phyloP scores from a whole-genome alignment of 306 rosid genomes.

The Cucurbita pepo region DNA sequence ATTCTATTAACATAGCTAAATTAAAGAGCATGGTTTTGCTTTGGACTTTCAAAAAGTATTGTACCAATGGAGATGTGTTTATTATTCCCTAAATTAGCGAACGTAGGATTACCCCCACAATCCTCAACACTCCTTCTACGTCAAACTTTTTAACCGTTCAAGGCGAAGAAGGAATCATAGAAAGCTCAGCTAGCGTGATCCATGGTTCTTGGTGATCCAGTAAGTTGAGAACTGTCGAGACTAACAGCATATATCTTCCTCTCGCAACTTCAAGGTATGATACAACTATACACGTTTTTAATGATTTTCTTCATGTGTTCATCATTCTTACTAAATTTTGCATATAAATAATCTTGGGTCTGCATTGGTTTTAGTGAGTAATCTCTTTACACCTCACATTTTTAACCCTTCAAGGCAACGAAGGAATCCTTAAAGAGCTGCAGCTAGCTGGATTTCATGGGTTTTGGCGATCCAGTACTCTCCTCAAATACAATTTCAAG shows the following conservation, averaged over 20 bases:
- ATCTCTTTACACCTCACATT: not conserved
- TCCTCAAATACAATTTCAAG: not conserved
- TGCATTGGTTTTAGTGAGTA: not conserved
- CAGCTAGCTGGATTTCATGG: not conserved
- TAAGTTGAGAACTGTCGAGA: constrained; percentile 18
- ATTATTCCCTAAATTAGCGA: no score
- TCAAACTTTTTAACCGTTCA: no score
- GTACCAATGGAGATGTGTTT: no score
- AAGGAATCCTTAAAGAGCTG: not conserved
- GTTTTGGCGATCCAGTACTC: not conserved
- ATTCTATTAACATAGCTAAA: no score
- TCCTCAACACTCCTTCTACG: no score
- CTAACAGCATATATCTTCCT: not conserved
- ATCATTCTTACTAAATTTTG: not conserved
- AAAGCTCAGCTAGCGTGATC: constrained; percentile 44
- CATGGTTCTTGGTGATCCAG: constrained; percentile 75
- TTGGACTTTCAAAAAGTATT: no score
- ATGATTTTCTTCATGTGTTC: not conserved
- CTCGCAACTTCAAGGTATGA: not conserved
- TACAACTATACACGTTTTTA: not conserved
- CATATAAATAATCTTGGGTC: not conserved
- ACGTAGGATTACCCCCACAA: no score
- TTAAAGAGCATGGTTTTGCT: no score
- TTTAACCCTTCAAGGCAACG: not conserved
- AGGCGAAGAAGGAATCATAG: no score